These are phyloP conservation scores for Cryptococcus jaspeensis DNA, from an alignment of 1,284 basidiomycete genomes.

Conservation along the genomic window DNA sequence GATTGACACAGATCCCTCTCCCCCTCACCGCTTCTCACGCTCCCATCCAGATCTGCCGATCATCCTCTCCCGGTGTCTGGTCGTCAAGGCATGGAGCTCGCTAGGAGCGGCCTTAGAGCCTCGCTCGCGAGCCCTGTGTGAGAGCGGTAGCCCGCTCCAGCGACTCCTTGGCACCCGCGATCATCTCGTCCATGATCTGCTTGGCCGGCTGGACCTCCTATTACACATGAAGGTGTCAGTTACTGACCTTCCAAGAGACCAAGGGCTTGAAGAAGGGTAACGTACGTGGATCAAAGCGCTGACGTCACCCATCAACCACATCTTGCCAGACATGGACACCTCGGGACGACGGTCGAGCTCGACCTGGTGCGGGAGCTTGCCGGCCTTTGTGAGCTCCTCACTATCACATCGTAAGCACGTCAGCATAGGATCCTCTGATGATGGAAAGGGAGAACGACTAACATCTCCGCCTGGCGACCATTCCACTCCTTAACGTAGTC, in stretches of 20 bases:
- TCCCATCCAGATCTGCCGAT: no score
- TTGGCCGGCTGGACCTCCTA: slow-evolving; percentile 73
- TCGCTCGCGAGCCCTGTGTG: not conserved
- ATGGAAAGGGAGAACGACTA: slow-evolving; percentile 25
- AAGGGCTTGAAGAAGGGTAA: not conserved
- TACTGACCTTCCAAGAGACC: no score
- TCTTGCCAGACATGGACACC: slow-evolving; percentile 62
- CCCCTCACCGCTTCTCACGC: no score
- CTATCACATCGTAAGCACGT: slow-evolving; percentile 57
- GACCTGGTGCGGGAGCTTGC: slow-evolving; percentile 68
- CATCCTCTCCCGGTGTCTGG: no score
- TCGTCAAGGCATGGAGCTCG: no score
- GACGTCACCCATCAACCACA: slow-evolving; percentile 78
- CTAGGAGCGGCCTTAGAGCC: no score
- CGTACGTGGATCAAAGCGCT: slow-evolving; percentile 65
- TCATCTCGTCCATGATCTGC: slow-evolving; percentile 76
- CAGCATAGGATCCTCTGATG: not conserved
- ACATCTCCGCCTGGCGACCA: slow-evolving; percentile 49
- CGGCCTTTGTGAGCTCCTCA: slow-evolving; percentile 69
- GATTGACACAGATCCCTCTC: no score
- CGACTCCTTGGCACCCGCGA: slow-evolving; percentile 32
- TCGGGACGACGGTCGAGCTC: slow-evolving; percentile 75
- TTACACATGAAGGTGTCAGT: not conserved
- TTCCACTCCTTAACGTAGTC: slow-evolving; percentile 75
- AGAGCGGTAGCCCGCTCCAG: slow-evolving; percentile 26